phyloP scores from a whole-genome alignment of 768 basidiomycete genomes.

The Lactifluus subvellereus region DNA sequence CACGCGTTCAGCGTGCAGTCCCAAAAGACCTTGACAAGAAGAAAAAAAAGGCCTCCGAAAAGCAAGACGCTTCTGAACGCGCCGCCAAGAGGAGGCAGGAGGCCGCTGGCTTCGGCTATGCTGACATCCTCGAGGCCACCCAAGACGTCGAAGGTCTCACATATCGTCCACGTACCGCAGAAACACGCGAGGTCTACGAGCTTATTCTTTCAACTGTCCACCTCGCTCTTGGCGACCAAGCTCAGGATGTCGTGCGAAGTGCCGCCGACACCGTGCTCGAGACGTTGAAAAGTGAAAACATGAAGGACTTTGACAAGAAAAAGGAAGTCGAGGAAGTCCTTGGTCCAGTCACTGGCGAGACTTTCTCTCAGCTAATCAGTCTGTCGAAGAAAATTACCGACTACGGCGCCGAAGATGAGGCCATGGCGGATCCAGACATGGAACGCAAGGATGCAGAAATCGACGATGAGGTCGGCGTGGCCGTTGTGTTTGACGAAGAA shows the following conservation, averaged over 20 bases:
- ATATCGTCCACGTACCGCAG: constrained; percentile 89
- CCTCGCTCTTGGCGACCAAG: constrained; percentile 83
- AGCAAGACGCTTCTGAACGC: constrained; percentile 52
- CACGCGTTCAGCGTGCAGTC: constrained; percentile 72
- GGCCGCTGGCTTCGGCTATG: constrained; percentile 65
- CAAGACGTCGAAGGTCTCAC: constrained; percentile 88
- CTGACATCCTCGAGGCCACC: constrained; percentile 92
- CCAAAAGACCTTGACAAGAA: constrained; percentile 91
- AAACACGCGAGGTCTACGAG: constrained; percentile 93
- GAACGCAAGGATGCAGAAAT: constrained; percentile 84
- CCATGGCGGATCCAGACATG: constrained; percentile 68
- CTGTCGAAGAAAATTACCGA: constrained; percentile 95
- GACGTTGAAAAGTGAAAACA: constrained; percentile 75
- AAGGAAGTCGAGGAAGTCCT: constrained; percentile 84
- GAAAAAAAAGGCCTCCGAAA: constrained; percentile 75
- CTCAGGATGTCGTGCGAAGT: constrained; percentile 91
- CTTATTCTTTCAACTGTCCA: constrained; percentile 83
- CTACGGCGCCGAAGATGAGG: constrained; percentile 84
- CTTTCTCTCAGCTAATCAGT: constrained; percentile 76
- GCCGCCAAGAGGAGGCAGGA: constrained; percentile 55
- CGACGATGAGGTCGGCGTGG: constrained; percentile 95
- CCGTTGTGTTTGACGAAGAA: constrained; percentile 96
- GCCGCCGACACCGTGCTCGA: constrained; percentile 92
- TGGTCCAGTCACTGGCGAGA: constrained; percentile 58
- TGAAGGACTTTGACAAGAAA: constrained; percentile 98